These are phyloP conservation scores for Groenewaldozyma salmanticensis DNA, from an alignment of 805 yeast species.

Conservation along the genomic window DNA sequence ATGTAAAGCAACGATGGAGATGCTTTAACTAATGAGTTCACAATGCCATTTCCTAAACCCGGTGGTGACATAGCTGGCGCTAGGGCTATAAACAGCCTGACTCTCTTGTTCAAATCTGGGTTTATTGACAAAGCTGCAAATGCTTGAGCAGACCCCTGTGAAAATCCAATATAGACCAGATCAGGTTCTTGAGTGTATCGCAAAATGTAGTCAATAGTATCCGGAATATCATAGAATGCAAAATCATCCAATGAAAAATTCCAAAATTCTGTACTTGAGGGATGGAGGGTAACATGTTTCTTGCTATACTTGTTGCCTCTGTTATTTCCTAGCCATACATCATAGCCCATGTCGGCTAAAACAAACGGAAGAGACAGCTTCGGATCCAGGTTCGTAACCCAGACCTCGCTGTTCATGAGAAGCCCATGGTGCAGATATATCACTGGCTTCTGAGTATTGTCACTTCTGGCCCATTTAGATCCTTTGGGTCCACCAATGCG, in stretches of 20 bases:
- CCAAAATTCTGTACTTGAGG: conserved; percentile 58
- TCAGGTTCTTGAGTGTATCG: conserved; percentile 34
- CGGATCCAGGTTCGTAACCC: conserved; percentile 47
- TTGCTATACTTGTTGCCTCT: conserved; percentile 88
- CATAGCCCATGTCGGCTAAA: conserved; percentile 74
- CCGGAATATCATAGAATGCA: conserved; percentile 84
- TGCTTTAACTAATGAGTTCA: conserved; percentile 64
- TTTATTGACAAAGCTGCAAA: conserved; percentile 67
- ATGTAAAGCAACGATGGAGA: conserved; percentile 64
- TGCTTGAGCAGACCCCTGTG: conserved; percentile 92
- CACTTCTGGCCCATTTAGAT: conserved; percentile 7
- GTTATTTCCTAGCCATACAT: conserved; percentile 91
- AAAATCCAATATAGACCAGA: conserved; percentile 74
- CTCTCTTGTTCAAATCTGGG: conserved; percentile 47
- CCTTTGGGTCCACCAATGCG: conserved; percentile 35
- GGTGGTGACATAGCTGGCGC: conserved; percentile 94
- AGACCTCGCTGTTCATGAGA: conserved; percentile 78
- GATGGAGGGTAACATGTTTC: conserved; percentile 48
- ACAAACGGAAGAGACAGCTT: conserved; percentile 59
- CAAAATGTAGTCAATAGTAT: conserved; percentile 65
- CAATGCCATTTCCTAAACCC: conserved; percentile 66
- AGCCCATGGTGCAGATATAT: conserved; percentile 89
- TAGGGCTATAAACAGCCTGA: conserved; percentile 60
- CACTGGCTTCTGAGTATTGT: conserved; percentile 28
- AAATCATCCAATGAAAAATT: conserved; percentile 86